Evolutionary conservation across 768 basidiomycete genomes (phyloP), one percentile per base, ranked within the genome.

Genomic region (Boletus rubroflammeus): DNA sequence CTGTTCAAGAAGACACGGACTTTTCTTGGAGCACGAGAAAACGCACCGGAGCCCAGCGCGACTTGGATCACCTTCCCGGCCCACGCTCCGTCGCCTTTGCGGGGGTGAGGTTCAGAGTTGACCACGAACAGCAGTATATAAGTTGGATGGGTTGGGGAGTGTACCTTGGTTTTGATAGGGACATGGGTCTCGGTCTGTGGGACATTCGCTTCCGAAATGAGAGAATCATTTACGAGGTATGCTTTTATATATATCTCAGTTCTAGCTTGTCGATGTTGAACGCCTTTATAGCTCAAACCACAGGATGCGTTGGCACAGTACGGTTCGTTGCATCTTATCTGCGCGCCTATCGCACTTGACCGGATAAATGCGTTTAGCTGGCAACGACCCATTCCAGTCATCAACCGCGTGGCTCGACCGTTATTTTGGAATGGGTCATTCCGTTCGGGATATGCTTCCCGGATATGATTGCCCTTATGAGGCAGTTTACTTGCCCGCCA

Each of bases 381-480:
- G 85, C 0, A 78, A 76, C 55, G 83, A 86, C 59, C 85, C 85
- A 9, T 73, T 78, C 59, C 85, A 86, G 64, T 67, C 77, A 3
- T 77, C 79, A 0, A 82, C 84, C 5, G 82, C 81, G 2, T 86
- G 81, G 78, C 75, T 85, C 11, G 84, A 86, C 56, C 72, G 83
- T 7, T 79, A 74, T 63, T 85, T 85, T 58, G 85, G 84, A 34
- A 84, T 85, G 82, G 84, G 84, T 0, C 62, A 64, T 14, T 45
- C 73, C 5, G 78, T 80, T n/a, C 76, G 81, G n/a, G 78, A 83
- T 36, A 72, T 86, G 72, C 75, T 87, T n/a, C 77, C 79, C 1
- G 78, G 81, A 40, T 86, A 86, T 63, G 85, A 87, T 63, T 86
- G 85, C 58, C 85, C 85, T 5, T 69, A 77, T 55, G 82, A 85